Conservation (phyloP, 352 stramenopile species). For the Saprolegnia parasitica region DNA sequence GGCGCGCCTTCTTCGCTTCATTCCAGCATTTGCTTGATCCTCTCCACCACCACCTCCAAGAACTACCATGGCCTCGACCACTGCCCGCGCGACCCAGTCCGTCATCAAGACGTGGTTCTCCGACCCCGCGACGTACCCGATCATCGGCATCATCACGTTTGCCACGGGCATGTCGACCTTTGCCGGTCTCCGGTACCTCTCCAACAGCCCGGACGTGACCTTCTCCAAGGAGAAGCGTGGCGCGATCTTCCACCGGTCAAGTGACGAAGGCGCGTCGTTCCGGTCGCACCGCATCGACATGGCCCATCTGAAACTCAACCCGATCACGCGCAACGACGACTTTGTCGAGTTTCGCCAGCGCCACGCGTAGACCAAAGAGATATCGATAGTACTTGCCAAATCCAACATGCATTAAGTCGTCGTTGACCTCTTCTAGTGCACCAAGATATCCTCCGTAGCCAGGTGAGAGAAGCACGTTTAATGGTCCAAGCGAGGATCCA, state of each 20-base stretch:
- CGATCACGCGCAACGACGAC: constrained; percentile 3
- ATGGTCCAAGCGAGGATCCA: too few species aligned
- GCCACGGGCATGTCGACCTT: background rate
- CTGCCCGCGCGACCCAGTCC: background rate
- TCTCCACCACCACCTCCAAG: background rate
- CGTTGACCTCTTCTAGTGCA: too few species aligned
- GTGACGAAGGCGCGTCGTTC: background rate
- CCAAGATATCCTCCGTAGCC: too few species aligned
- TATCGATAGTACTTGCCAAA: too few species aligned
- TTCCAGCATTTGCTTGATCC: background rate
- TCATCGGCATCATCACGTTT: constrained; percentile 13
- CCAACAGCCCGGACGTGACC: background rate
- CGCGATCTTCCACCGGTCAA: background rate
- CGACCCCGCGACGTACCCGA: constrained; percentile 9
- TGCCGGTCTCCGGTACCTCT: background rate
- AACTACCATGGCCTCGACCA: background rate
- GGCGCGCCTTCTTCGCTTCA: too few species aligned
- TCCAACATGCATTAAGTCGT: too few species aligned
- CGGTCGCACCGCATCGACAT: background rate
- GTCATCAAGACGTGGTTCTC: background rate
- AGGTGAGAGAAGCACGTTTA: too few species aligned
- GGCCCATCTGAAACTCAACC: background rate
- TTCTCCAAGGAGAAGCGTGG: constrained; percentile 7
- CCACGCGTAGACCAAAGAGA: too few species aligned
- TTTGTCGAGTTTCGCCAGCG: too few species aligned